Base-by-base conservation (phyloP, 371 early-diverging fungal species). In the Sporodiniella umbellata region DNA sequence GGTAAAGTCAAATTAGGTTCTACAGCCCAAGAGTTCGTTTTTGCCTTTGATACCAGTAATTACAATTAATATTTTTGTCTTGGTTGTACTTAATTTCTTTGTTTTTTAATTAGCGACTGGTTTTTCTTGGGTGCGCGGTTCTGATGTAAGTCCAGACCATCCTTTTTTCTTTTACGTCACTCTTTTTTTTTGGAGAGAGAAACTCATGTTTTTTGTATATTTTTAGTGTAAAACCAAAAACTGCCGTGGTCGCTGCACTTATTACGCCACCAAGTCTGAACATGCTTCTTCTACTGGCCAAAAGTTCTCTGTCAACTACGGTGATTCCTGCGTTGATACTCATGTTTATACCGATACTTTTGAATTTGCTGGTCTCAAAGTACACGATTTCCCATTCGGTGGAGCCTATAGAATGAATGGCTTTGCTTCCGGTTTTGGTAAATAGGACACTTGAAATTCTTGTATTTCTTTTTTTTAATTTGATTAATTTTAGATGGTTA, bases 11-110 rank as follows among this genome's bases (percentile, higher is more conserved):
- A 64, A 24, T 60, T 75, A 37, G 76, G 76, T 51, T 63, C 43
- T 17, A 70, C 74, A 33, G 64, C 74, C 39, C 76, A 75, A 58
- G 68, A 75, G 35, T 75, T 75, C 42, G 60, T 56, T 39, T 50
- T 75, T 49, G 76, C 70, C 37, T 75, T 75, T 53, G 76, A 75
- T 59, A 75, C 76, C 54, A 67, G 72, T 72, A 66, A 50, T 60
- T 33, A 40, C 25, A 14, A 42, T 19, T 22, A 22, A 42, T 45
- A 18, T 28, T 17, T 35, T 58, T 58, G 25, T 22, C 18, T 8
- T 45, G 48, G 60, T 51, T 45, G 53, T 60, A 52, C 51, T 48
- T 49, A 53, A 47, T 60, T 46, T 56, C 38, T 39, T 53, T 53
- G 28, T 42, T 53, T 62, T 49, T 56, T 39, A 58, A 58, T 43